Evolutionary conservation across 1,284 basidiomycete species (phyloP), one percentile per base, ranked within the genome.

Genomic region (Apiotrichum sp.): DNA sequence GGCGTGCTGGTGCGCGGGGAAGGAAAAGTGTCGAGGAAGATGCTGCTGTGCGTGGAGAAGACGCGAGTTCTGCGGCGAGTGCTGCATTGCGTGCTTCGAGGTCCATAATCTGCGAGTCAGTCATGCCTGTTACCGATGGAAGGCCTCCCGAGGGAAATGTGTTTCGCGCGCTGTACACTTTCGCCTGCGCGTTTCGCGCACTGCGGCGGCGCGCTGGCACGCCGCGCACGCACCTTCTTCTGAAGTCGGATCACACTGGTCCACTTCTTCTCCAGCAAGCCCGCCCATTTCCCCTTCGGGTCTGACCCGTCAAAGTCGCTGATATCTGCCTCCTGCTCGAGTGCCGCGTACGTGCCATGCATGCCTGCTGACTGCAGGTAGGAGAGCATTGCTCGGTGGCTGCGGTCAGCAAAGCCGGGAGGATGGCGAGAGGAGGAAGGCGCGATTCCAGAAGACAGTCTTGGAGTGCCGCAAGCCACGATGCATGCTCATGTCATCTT

Each of bases 201-300:
- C 22, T 22, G 22, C 22, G 22, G 22, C 22, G 22, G 22, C 22
- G 22, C 22, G 22, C 22, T 22, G 22, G 22, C 22, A 22, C 22
- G 22, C 22, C 22, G 32, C 5, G 45, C 6, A 42, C 79, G 61
- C 62, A 87, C 89, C 85, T 93, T 93, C 80, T 93, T 91, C 79
- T 95, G 92, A 67, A 95, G 73, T 59, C 91, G 81, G 59, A 95
- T 92, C 29, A 93, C 89, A 68, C 86, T 88, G 32, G 89, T 93
- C 91, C 91, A 95, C 74, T 95, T 95, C 84, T 93, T 93, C 78
- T 91, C 91, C 58, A 95, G 77, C 57, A 95, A 78, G 0, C 89
- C 90, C 1, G 85, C 84, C 69, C 85, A 88, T 68, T 88, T 88
- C 49, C 87, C 84, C 68, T 87, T 89, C 14, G 89, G 84, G 78